phyloP scores from a whole-genome alignment of 352 stramenopile species.

The Phytophthora rubi region DNA sequence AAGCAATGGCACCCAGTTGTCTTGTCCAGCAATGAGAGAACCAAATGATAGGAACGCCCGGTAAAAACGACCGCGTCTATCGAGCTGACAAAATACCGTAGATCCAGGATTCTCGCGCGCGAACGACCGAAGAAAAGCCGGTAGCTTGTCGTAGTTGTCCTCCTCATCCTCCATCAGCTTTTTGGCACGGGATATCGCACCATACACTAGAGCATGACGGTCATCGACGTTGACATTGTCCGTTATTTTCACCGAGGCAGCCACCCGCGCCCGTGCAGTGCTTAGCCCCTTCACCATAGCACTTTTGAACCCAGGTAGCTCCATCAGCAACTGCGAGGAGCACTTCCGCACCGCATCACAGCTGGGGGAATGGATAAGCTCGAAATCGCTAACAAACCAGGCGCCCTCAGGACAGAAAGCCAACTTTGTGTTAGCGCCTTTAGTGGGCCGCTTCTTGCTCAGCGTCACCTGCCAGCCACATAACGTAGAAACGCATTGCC shows the following conservation, averaged over 20 bases:
- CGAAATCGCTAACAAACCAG: background rate
- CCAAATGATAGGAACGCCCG: background rate
- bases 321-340: background rate
- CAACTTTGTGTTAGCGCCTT: no score
- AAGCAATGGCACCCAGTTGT: background rate
- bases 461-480: no score
- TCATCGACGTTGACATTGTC: background rate
- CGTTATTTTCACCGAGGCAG: no score
- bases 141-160: background rate
- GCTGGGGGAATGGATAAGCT: background rate
- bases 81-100: background rate
- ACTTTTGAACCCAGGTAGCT: slow-evolving; percentile 8
- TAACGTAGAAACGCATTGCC: background rate
- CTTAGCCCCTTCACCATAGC: slow-evolving; percentile 5
- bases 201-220: background rate
- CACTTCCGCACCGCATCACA: background rate
- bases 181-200: background rate
- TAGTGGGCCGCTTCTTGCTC: no score
- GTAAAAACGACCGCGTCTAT: background rate
- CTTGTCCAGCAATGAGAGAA: background rate
- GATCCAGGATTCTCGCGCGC: background rate
- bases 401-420: no score
- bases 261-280: background rate
- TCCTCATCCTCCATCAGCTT: background rate
- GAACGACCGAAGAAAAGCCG: background rate